Base-by-base conservation (phyloP, 2,329 filamentous ascomycete species). In the Alternaria sp. region DNA sequence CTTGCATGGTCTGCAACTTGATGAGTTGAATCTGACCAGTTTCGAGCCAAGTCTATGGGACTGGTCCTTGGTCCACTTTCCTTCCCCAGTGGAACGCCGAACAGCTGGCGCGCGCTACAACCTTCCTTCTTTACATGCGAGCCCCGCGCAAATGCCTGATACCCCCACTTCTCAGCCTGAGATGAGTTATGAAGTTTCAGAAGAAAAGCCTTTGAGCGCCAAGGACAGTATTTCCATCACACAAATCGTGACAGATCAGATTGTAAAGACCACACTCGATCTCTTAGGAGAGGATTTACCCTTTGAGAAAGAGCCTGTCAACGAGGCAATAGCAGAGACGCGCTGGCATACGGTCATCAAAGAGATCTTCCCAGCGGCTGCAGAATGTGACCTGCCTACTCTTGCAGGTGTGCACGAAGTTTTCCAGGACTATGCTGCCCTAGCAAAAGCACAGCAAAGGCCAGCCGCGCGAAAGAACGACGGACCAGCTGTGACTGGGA, bases 181-280 rank as follows among this genome's bases (percentile, higher is more conserved):
- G 34, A 41, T 68, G 14, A 51, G 51, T 5, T 62, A 67, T 7
- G 74, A 76, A 4, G 20, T 62, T 12, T 55, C 62, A 24, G 75
- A 77, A 3, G 75, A 78, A 24, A 74, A 68, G 53, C 63, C 67
- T 1, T 32, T 74, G 46, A 76, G 68, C 54, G 87, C 89, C 55
- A 84, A 87, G 3, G 88, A 91, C 41, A 82, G 86, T 59, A 87
- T 92, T 34, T 86, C 87, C 52, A 83, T 90, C 26, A 89, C 89
- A 0, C 90, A 92, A 68, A 85, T 92, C 38, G 78, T 92, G n/a
- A 89, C 88, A 2, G 89, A 91, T 61, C 90, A 93, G 72, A 85
- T 89, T 22, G 83, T 87, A 3, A 86, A 83, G 9, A 85, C 87
- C 5, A 81, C 78, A 1, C 63, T 78, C 9, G 75, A 78, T 51